Conservation (phyloP, 2,329 filamentous ascomycete species). For the Tolypocladium guangdongense region DNA sequence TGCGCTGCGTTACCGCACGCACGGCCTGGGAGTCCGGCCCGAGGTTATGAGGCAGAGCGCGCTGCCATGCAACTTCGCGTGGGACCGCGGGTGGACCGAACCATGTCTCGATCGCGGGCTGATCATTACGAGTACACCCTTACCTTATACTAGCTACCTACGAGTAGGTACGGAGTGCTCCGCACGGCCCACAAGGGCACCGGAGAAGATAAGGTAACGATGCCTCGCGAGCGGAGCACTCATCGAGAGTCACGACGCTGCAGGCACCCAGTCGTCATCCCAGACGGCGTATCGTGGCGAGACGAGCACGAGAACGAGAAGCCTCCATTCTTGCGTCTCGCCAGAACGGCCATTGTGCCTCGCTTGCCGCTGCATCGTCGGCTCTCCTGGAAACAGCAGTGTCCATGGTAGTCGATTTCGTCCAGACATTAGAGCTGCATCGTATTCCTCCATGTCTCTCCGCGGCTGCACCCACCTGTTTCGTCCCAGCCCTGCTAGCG, state of each 20-base stretch:
- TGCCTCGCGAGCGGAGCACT: too few species aligned
- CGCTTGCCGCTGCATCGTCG: background rate
- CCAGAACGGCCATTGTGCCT: background rate
- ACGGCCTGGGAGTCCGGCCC: background rate
- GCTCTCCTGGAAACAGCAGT: background rate
- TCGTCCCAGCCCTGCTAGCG: slow-evolving; percentile 1
- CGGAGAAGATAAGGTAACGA: too few species aligned
- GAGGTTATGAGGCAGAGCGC: background rate
- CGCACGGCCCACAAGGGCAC: too few species aligned
- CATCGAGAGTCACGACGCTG: background rate
- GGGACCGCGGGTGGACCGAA: background rate
- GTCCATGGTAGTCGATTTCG: background rate
- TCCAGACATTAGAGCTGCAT: background rate
- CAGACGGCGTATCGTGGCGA: background rate
- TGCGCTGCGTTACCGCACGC: background rate
- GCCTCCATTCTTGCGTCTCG: background rate
- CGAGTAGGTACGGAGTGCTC: too few species aligned
- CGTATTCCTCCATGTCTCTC: background rate
- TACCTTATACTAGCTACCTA: too few species aligned
- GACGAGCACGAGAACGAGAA: background rate
- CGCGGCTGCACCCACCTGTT: background rate
- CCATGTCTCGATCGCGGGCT: background rate
- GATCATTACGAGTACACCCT: background rate
- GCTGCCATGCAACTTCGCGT: background rate
- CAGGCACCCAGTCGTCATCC: background rate